Evolutionary conservation across 495 filamentous ascomycete genomes (phyloP).

Genomic region (Aspergillus bridgeri): DNA sequence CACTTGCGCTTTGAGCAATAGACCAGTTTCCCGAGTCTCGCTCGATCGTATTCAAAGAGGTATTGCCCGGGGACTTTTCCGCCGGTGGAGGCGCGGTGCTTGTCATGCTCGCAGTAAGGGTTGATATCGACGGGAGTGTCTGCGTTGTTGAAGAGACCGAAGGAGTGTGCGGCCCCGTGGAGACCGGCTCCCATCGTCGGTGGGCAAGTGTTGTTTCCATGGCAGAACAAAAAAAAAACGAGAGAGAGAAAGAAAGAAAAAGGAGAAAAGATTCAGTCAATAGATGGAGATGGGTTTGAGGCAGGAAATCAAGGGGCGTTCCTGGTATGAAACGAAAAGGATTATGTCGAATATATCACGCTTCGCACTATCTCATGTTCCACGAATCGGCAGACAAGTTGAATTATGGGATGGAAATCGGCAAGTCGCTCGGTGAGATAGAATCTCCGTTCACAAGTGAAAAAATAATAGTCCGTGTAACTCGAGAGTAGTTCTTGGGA

Average conservation of each 20-base stretch:
- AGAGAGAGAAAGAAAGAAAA: neutral
- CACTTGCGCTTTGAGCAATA: conserved; percentile 50
- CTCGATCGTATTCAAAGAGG: conserved; percentile 48
- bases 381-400: conserved; percentile 5
- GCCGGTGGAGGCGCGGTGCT: conserved; percentile 20
- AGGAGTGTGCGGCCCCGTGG: conserved; percentile 34
- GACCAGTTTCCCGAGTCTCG: conserved; percentile 52
- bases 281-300: neutral
- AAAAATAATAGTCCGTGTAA: neutral
- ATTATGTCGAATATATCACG: neutral
- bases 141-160: conserved; percentile 33
- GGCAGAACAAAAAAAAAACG: no score
- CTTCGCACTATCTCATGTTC: conserved; percentile 32
- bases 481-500: neutral
- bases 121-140: conserved; percentile 48
- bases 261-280: neutral
- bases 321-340: neutral
- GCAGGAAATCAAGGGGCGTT: neutral
- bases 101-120: conserved; percentile 44
- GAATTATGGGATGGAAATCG: conserved; percentile 1
- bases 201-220: conserved; percentile 43
- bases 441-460: conserved; percentile 2
- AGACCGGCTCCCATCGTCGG: conserved; percentile 42
- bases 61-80: conserved; percentile 44
- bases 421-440: neutral